These are phyloP conservation scores for Scedosporium minutisporum DNA, from an alignment of 2,329 filamentous ascomycete species.

Conservation along the genomic window DNA sequence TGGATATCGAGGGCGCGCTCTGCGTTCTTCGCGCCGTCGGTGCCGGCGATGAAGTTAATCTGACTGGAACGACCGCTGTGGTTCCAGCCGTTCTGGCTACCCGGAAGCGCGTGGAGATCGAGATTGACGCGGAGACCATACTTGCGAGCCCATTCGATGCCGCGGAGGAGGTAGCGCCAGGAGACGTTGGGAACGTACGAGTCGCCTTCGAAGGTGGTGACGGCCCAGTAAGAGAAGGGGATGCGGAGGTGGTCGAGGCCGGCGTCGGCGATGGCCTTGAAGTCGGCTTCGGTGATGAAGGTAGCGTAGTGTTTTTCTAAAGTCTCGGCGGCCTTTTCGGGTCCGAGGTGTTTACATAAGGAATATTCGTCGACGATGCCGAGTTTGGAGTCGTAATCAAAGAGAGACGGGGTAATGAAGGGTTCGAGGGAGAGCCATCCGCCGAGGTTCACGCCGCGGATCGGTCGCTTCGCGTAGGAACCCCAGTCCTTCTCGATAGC, in stretches of 20 bases:
- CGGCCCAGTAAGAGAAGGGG: constrained; percentile 90
- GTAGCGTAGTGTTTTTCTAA: constrained; percentile 88
- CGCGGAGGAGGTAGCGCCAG: constrained; percentile 88
- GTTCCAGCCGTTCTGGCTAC: constrained; percentile 96
- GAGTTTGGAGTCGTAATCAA: constrained; percentile 54
- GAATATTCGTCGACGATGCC: constrained; percentile 84
- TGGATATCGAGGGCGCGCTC: constrained; percentile 81
- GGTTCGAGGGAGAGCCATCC: constrained; percentile 93
- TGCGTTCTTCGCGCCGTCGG: constrained; percentile 66
- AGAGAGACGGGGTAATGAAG: constrained; percentile 90
- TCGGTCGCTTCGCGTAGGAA: constrained; percentile 66
- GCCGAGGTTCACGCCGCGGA: constrained; percentile 84
- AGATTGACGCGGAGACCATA: constrained; percentile 88
- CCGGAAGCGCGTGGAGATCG: constrained; percentile 83
- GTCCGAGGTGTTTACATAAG: constrained; percentile 60
- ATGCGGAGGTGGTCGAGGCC: constrained; percentile 97
- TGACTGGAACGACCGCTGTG: constrained; percentile 76
- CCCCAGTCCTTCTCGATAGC: constrained; percentile 67
- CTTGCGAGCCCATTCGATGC: constrained; percentile 87
- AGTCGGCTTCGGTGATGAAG: constrained; percentile 78
- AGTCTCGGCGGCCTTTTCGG: constrained; percentile 48
- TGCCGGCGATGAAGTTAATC: constrained; percentile 88
- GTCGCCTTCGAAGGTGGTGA: constrained; percentile 74
- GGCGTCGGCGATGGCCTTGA: constrained; percentile 73
- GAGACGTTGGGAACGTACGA: constrained; percentile 79